Evolutionary conservation across 73 alveolate genomes (phyloP).

Genomic region (Paramecium primaurelia): DNA sequence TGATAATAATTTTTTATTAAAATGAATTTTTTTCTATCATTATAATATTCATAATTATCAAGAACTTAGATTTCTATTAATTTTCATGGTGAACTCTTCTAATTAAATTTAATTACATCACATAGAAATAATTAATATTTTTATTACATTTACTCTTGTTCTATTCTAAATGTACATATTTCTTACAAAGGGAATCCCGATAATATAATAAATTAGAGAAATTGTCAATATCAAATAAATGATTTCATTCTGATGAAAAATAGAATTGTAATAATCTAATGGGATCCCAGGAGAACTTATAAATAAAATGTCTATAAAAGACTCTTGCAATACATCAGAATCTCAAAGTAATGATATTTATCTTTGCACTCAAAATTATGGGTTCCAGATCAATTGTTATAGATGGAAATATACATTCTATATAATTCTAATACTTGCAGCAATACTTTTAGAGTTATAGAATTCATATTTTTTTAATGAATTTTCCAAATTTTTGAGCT

Average conservation of each 20-base stretch:
- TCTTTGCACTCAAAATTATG: slow-evolving; percentile 57
- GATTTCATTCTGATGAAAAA: slow-evolving; percentile 70
- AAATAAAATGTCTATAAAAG: slow-evolving; percentile 78
- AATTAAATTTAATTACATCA: background rate
- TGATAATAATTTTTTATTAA: background rate
- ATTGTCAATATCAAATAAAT: slow-evolving; percentile 69
- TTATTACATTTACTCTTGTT: background rate
- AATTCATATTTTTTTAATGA: slow-evolving; percentile 54
- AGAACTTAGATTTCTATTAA: background rate
- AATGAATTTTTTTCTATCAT: background rate
- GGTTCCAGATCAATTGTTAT: slow-evolving; percentile 64
- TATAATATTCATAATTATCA: background rate
- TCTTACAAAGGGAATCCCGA: slow-evolving; percentile 68
- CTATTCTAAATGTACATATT: background rate
- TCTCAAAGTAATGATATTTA: slow-evolving; percentile 65
- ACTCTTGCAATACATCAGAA: slow-evolving; percentile 65
- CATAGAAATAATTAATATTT: background rate
- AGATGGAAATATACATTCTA: slow-evolving; percentile 33
- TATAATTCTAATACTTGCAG: slow-evolving; percentile 71
- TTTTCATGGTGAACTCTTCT: background rate
- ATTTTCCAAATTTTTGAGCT: slow-evolving; percentile 51
- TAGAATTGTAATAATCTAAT: slow-evolving; percentile 68
- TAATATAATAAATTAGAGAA: slow-evolving; percentile 66
- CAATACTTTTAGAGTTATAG: slow-evolving; percentile 62
- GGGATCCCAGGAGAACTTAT: slow-evolving; percentile 76